A percentile compares a stretch with the other conserved stretches of the same genome.
Evolutionary conservation across 2,329 filamentous ascomycete species (phyloP).

Genomic region (Daldinia eschscholtzii): DNA sequence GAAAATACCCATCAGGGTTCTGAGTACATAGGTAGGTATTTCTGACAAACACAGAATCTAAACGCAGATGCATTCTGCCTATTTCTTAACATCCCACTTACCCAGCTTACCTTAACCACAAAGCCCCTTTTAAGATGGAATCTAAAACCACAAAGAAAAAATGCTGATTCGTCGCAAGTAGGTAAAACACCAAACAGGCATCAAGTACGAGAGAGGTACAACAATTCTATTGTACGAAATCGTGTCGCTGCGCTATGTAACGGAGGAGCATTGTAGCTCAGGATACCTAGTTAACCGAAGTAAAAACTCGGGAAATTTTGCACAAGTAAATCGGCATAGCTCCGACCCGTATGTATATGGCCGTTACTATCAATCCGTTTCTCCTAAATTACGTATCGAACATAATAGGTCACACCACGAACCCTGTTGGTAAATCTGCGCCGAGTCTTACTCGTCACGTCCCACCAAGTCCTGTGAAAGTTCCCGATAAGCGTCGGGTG

Average conservation of each 20-base stretch:
- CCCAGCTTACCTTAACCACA: too few relatives aligned
- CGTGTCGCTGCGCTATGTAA: constrained; percentile 16
- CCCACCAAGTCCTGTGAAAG: background rate
- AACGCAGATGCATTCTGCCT: too few relatives aligned
- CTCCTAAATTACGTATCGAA: constrained; percentile 22
- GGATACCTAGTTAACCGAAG: background rate
- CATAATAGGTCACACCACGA: constrained; percentile 7
- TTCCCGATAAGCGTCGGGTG: background rate
- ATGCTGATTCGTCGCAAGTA: background rate
- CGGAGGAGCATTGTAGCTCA: constrained; percentile 18
- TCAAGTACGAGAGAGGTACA: background rate
- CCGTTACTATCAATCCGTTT: constrained; percentile 27
- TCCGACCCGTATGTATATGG: constrained; percentile 16
- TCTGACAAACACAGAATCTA: too few relatives aligned
- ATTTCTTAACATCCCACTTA: background rate
- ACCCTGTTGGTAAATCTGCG: constrained; percentile 8
- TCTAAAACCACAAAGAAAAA: background rate
- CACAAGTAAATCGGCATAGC: constrained; percentile 9
- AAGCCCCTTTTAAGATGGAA: too few relatives aligned
- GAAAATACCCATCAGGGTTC: constrained; percentile 22
- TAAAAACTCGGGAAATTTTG: constrained; percentile 9
- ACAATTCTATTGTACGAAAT: constrained; percentile 20
- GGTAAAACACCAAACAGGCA: background rate
- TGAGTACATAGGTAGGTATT: background rate
- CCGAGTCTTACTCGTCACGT: constrained; percentile 7